Percentiles rank a stretch among this genome's conserved stretches.
phyloP scores from a whole-genome alignment of 495 filamentous ascomycete genomes.

The Xylona heveae region DNA sequence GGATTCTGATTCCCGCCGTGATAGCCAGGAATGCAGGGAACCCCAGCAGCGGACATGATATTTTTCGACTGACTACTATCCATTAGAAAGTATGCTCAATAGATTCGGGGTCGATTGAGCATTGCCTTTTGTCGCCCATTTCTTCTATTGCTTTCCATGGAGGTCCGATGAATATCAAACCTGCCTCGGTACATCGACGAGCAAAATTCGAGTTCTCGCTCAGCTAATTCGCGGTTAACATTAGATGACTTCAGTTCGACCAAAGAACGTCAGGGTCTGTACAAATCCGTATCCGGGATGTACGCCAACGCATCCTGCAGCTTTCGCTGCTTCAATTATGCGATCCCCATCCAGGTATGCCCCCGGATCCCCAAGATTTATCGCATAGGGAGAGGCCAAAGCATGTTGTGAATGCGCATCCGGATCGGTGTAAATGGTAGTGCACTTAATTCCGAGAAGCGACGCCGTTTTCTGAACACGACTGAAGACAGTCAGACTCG shows the following conservation, averaged over 20 bases:
- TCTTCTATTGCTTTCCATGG: slow-evolving; percentile 83
- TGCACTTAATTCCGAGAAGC: slow-evolving; percentile 72
- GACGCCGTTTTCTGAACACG: slow-evolving; percentile 75
- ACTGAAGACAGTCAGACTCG: slow-evolving; percentile 14
- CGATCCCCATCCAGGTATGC: slow-evolving; percentile 84
- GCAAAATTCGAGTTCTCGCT: slow-evolving; percentile 92
- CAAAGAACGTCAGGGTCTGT: slow-evolving; percentile 10
- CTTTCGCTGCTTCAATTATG: slow-evolving; percentile 72
- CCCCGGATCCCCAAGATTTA: slow-evolving; percentile 60
- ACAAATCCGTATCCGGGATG: slow-evolving; percentile 97
- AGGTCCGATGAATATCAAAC: slow-evolving; percentile 85
- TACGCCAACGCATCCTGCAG: slow-evolving; percentile 67
- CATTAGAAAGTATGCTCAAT: not conserved
- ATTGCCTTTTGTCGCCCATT: slow-evolving; percentile 86
- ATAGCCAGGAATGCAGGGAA: slow-evolving; percentile 92
- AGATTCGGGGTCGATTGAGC: not conserved
- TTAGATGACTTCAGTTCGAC: not conserved
- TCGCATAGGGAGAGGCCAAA: slow-evolving; percentile 53
- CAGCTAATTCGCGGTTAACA: slow-evolving; percentile 16
- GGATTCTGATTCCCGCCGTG: slow-evolving; percentile 73
- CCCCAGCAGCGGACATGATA: slow-evolving; percentile 84
- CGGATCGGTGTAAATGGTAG: slow-evolving; percentile 85
- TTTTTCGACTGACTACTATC: slow-evolving; percentile 50
- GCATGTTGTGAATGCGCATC: slow-evolving; percentile 82
- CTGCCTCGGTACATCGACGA: slow-evolving; percentile 68